Evolutionary conservation across 345 rosid species (phyloP).

Genomic region (Firmiana major): DNA sequence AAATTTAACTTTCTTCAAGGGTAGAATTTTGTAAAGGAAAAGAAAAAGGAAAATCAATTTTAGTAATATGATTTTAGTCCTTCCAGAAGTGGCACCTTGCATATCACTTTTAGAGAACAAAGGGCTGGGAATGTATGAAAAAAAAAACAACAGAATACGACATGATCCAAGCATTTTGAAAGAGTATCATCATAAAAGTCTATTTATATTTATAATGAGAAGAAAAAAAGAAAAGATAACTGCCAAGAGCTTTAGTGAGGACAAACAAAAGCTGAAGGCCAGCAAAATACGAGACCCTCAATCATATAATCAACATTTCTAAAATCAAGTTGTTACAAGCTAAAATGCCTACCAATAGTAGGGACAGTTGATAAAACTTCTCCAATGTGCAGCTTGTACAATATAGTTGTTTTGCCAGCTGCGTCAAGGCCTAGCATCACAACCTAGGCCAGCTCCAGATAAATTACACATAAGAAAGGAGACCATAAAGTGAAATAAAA

Average conservation of each 20-base stretch:
- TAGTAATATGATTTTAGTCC: not conserved
- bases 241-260: not conserved
- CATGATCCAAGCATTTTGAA: not conserved
- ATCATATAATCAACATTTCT: not conserved
- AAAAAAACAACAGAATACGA: not conserved
- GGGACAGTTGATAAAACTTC: conserved; percentile 98
- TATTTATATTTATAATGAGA: not conserved
- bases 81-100: not conserved
- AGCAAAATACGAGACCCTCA: not conserved
- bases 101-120: not conserved
- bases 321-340: not conserved
- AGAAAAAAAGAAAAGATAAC: not conserved
- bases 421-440: conserved; percentile 99
- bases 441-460: conserved; percentile 51
- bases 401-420: conserved; percentile 94
- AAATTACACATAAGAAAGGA: conserved; percentile 9
- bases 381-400: conserved; percentile 96
- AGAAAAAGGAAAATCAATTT: not conserved
- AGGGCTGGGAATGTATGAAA: not conserved
- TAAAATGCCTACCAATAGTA: conserved; percentile 64
- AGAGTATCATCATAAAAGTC: not conserved
- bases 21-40: not conserved
- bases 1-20: not conserved
- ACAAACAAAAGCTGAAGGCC: not conserved
- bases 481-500: not conserved